Base-by-base conservation (phyloP, 2,329 filamentous ascomycete species). In the Pseudogymnoascus sp. region DNA sequence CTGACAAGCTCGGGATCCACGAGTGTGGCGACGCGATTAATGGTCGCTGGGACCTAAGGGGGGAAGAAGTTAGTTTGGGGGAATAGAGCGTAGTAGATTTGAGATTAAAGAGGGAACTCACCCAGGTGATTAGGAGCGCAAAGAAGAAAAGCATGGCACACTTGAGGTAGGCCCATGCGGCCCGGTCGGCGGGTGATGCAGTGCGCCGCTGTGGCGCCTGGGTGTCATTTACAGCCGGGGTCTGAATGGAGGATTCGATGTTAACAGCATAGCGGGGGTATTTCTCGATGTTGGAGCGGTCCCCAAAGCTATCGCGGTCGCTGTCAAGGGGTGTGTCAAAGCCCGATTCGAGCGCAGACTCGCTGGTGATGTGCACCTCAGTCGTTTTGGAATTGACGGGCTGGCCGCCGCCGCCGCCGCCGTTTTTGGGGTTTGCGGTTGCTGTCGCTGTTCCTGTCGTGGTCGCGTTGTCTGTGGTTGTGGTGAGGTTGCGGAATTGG, bases 51-150 rank as follows among this genome's bases (percentile, higher is more conserved):
- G 60, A 92, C 48, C 48, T 55, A 18, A 4, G 18, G 40, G n/a
- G n/a, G 80, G 0, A 80, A 77, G 39, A 85, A 82, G 5, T 77
- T 80, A 0, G 79, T 74, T 1, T 77, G 63, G 21, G 72, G 0
- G 80, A 76, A 67, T 87, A 78, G 8, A 84, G 77, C 10, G 92
- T 77, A 2, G 84, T 83, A 72, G 88, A 90, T 3, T 92, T 81
- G 12, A 90, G 81, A 71, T 94, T 93, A 61, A 87, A 80, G 33
- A 84, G 88, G 1, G 88, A 90, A 0, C 84, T 90, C 60, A 92
- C 84, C 87, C 87, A 90, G 1, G 87, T 89, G 33, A 90, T 81
- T 36, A 89, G 77, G 40, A 90, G 79, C 0, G 86, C 87, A 0
- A 85, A 80, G 71, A 89, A 89, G 77, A 90, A 89, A 3, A 90